Evolutionary conservation across 202 grass and related monocot genomes (phyloP), one percentile per base, ranked within the genome.

Genomic region (Dendrocalamus latiflorus): DNA sequence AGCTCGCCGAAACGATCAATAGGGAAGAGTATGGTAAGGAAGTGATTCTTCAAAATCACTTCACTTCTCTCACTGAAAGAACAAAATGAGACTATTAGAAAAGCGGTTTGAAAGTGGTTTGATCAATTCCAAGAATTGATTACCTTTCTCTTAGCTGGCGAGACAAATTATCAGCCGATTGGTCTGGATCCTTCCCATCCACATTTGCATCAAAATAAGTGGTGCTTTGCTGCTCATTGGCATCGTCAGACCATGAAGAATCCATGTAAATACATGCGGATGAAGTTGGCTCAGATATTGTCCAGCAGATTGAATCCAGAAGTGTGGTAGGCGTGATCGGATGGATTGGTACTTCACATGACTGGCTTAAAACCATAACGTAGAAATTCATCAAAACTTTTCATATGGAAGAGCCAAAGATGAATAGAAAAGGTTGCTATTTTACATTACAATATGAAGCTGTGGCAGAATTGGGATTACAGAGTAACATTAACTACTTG

Each of bases 221-320:
- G n/a, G n/a, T n/a, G n/a, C n/a, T n/a, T n/a, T n/a, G 87, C 56
- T 90, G 86, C 80, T 95, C 93, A 41, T 72, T 76, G 36, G 85
- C 81, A 86, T 95, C 91, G 30, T 99, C 96, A 44, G 87, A 87
- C 83, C 83, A 93, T 47, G 93, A 92, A 37, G 87, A 99, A 60
- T 98, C 95, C 12, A 4, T 93, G 61, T 91, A 98, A 82, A 92
- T 84, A 75, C 89, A 84, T 2, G 96, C 91, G 17, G 83, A 93
- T 84, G 96, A 84, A 77, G 81, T 87, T 54, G 91, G 89, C 77
- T 99, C 93, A n/a, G 89, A 99, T 61, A 99, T 74, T 42, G 96
- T 93, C 96, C 96, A 99, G 74, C 93, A 92, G 78, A 95, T 95
- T 22, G 93, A 91, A 76, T 99, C 91, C 87, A 99, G 71, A 75